A percentile compares a stretch with the other conserved stretches of the same genome.
These are phyloP conservation scores for Onygena corvina DNA, from an alignment of 2,329 filamentous ascomycete genomes.

Conservation along the genomic window DNA sequence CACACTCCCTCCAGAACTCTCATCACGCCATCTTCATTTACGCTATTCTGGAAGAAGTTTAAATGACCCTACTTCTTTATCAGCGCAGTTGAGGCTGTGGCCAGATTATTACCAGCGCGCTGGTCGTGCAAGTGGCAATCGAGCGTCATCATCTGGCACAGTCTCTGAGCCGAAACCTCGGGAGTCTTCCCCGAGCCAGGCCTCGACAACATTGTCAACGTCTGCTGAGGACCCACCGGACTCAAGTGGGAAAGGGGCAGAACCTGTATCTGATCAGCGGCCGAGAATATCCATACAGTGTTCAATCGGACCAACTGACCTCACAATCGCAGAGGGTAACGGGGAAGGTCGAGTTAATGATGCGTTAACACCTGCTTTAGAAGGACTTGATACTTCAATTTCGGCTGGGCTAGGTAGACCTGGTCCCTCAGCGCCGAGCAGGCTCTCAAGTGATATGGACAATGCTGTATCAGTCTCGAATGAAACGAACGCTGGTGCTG, in stretches of 20 bases:
- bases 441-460: too few relatives aligned
- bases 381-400: not conserved
- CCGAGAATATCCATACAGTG: conserved; percentile 76
- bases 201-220: not conserved
- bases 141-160: not conserved
- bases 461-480: not conserved
- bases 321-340: conserved; percentile 57
- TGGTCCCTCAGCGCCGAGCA: conserved; percentile 4
- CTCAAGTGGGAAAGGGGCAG: conserved; percentile 52
- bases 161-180: not conserved
- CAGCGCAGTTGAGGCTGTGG: conserved; percentile 53
- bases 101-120: conserved; percentile 14
- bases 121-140: not conserved
- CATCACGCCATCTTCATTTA: conserved; percentile 64
- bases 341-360: conserved; percentile 44
- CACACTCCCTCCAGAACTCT: conserved; percentile 51
- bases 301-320: conserved; percentile 65
- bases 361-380: conserved; percentile 14
- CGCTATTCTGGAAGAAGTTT: conserved; percentile 85
- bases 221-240: not conserved
- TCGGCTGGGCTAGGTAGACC: conserved; percentile 6
- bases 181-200: not conserved
- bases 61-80: conserved; percentile 57
- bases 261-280: conserved; percentile 24
- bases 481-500: not conserved